A percentile compares a stretch with the other conserved stretches of the same genome.
These are phyloP conservation scores for Aureobasidium uvarum DNA, from an alignment of 2,329 filamentous ascomycete species.

Conservation along the genomic window DNA sequence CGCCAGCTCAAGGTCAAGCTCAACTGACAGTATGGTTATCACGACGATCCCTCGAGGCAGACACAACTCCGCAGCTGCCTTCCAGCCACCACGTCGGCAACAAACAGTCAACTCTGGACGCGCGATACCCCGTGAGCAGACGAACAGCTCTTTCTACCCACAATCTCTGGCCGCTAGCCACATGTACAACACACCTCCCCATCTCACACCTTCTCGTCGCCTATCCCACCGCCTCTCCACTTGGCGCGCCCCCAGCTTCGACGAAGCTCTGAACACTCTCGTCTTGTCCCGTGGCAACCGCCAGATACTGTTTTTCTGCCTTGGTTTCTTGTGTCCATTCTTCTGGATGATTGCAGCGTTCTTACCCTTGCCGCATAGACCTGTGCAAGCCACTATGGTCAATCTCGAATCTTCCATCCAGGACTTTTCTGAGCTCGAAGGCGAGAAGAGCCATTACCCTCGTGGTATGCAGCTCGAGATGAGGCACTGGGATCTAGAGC, in stretches of 20 bases:
- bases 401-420: conserved; percentile 28
- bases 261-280: conserved; percentile 38
- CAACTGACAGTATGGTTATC: conserved; percentile 28
- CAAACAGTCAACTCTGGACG: conserved; percentile 9
- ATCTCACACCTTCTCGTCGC: conserved; percentile 33
- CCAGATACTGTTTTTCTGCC: conserved; percentile 39
- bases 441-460: conserved; percentile 10
- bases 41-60: conserved; percentile 24
- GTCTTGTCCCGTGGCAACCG: conserved; percentile 37
- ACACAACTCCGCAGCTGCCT: background rate
- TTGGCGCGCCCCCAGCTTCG: conserved; percentile 40
- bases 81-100: conserved; percentile 12
- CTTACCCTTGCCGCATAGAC: conserved; percentile 37
- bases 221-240: conserved; percentile 33
- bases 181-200: conserved; percentile 32
- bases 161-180: conserved; percentile 26
- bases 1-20: background rate
- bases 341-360: conserved; percentile 40
- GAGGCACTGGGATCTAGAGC: conserved; percentile 36
- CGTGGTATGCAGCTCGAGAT: conserved; percentile 13
- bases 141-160: conserved; percentile 1
- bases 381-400: conserved; percentile 32
- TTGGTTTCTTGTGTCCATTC: conserved; percentile 40
- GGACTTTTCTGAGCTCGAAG: conserved; percentile 15
- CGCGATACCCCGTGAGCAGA: conserved; percentile 21